These are phyloP conservation scores for Blastobotrys chiropterorum DNA, from an alignment of 805 yeast genomes.

Conservation along the genomic window DNA sequence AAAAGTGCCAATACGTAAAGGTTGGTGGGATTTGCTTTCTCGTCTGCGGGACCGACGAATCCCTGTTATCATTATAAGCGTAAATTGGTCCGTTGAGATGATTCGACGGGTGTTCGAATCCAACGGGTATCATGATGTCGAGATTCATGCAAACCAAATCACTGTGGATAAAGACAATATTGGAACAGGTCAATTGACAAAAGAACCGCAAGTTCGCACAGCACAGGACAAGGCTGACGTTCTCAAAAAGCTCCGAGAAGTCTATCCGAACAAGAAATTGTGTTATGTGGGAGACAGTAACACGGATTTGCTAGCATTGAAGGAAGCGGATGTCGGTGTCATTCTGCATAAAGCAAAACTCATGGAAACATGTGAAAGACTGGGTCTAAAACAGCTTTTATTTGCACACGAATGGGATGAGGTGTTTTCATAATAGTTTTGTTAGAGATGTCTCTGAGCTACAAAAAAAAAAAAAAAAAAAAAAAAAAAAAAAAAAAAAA, in stretches of 20 bases:
- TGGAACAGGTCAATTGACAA: slow-evolving; percentile 26
- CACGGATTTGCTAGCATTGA: slow-evolving; percentile 50
- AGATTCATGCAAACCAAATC: slow-evolving; percentile 46
- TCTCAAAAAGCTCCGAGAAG: slow-evolving; percentile 17
- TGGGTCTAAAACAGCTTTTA: neutral
- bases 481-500: too few species aligned
- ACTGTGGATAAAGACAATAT: slow-evolving; percentile 26
- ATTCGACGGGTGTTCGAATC: slow-evolving; percentile 33
- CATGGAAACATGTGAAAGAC: neutral
- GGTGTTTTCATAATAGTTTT: neutral
- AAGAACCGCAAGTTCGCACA: slow-evolving; percentile 37
- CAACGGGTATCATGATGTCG: slow-evolving; percentile 20
- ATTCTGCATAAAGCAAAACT: slow-evolving; percentile 29
- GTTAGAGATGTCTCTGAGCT: too few species aligned
- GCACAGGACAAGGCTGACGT: slow-evolving; percentile 45
- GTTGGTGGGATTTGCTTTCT: slow-evolving; percentile 34
- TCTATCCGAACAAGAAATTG: slow-evolving; percentile 13
- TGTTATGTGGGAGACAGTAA: slow-evolving; percentile 58
- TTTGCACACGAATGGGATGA: slow-evolving; percentile 2
- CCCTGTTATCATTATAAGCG: slow-evolving; percentile 46
- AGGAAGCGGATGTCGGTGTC: slow-evolving; percentile 43
- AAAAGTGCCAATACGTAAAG: slow-evolving; percentile 35
- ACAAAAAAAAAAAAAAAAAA: too few species aligned
- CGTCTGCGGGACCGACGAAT: slow-evolving; percentile 20
- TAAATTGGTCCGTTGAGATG: slow-evolving; percentile 54